A percentile compares a stretch with the other conserved stretches of the same genome.
Evolutionary conservation across 139 green algal genomes (phyloP).

Genomic region (Chlamydomonas schloesseri): DNA sequence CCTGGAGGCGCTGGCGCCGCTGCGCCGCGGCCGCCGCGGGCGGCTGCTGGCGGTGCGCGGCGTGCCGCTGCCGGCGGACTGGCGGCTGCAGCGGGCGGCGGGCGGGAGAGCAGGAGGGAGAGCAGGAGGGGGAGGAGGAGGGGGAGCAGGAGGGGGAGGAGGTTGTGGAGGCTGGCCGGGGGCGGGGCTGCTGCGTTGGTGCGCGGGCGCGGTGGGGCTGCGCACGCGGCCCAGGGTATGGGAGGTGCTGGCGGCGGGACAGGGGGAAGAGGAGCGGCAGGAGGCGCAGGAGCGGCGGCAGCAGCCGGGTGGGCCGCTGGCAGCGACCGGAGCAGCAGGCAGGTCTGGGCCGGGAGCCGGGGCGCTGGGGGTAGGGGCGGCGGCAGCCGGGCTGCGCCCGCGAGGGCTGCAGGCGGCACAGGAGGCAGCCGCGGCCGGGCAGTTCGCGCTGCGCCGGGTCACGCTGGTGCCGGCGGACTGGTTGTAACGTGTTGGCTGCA

Average conservation of each 20-base stretch:
- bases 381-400: neutral
- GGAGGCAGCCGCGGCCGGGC: neutral
- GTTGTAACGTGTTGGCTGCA: conserved; percentile 10
- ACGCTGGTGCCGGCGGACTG: conserved; percentile 7
- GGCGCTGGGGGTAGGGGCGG: neutral
- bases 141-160: neutral
- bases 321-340: neutral
- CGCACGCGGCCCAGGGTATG: neutral
- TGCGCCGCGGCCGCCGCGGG: neutral
- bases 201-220: neutral
- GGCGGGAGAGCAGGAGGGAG: neutral
- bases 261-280: neutral
- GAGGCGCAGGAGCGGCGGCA: neutral
- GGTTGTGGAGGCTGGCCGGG: neutral
- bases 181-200: neutral
- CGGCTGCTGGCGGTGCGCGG: conserved; percentile 8
- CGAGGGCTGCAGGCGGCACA: conserved; percentile 9
- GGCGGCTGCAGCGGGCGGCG: neutral
- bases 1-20: neutral
- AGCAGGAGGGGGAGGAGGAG: neutral
- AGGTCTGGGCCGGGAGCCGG: too few species aligned
- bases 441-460: conserved; percentile 5
- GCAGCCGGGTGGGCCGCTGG: neutral
- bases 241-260: neutral
- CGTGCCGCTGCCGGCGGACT: neutral